Base-by-base conservation (phyloP, 495 filamentous ascomycete species). In the Neurospora discreta region DNA sequence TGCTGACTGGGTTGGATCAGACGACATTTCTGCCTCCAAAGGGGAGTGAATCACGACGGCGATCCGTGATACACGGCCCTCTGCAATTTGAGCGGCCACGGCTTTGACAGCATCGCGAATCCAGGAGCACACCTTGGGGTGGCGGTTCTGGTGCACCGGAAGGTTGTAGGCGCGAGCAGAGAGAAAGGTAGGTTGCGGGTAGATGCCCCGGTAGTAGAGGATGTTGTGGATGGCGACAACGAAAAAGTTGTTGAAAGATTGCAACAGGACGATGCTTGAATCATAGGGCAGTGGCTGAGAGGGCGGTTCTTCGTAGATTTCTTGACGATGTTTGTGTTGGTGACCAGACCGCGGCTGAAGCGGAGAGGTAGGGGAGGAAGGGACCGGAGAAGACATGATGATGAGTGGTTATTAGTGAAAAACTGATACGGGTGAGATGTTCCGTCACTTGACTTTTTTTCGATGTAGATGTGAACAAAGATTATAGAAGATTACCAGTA, bases 161-260 rank as follows among this genome's bases (percentile, higher is more conserved):
- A 92, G 91, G 81, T 97, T 95, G 86, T 94, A 98, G 75, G 91
- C 92, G 73, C 90, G 89, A 23, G 91, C 89, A 42, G 89, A 87
- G 71, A 96, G 86, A 82, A 98, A 98, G 67, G 93, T 92, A 33
- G 86, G 80, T 69, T 83, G 81, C 0, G 95, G 94, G 80, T 99
- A 99, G 79, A 98, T 89, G 73, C 81, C 79, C 72, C 95, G 91
- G 74, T 94, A 89, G 83, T 92, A 96, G 73, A 99, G 89, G 78
- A 98, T 92, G 76, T 95, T 95, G 84, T 99, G 95, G 78, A 95
- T 92, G 74, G 92, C 90, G 52, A 95, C 90, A 71, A 89, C 92
- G 65, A 99, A 90, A 84, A 98, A 98, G 79, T 89, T 85, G 75
- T 85, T 82, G 80, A 94, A 90, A 39, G 88, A 85, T 18, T 65